Base-by-base conservation (phyloP, 2,329 filamentous ascomycete species). In the Harringtonia lauricola region DNA sequence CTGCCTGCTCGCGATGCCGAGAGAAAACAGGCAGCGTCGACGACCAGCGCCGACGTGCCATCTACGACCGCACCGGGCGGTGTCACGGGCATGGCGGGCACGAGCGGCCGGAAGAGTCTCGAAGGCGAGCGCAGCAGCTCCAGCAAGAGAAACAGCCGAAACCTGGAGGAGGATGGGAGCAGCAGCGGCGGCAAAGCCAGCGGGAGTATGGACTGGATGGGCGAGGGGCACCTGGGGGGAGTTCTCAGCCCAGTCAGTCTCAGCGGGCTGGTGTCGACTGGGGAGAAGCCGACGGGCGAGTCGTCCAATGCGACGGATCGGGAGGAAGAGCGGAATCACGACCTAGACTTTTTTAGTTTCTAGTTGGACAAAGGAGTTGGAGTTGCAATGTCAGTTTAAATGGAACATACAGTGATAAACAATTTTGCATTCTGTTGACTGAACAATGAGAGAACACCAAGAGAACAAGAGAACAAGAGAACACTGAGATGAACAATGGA, bases 171-270 rank as follows among this genome's bases (percentile, higher is more conserved):
- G 18, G 2, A 36, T 18, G 34, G 17, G 8, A 3, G 8, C 34
- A 22, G 14, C 35, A n/a, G 21, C 22, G 34, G 10, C 34, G 30
- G 29, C 17, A 8, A 3, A 4, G 21, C 38, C 15, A 31, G 8
- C 24, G 29, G 18, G 24, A 42, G 22, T 18, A 6, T 33, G 40
- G 55, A 55, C 33, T 60, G 57, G 58, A 49, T 55, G 45, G 49
- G 47, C 21, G 47, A 49, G 21, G 42, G 40, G 22, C 22, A 14
- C 15, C 21, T 37, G 5, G 22, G 15, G 8, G 8, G 31, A 12
- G 8, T 12, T n/a, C 39, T 39, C 39, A 29, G 21, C 19, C 14
- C 22, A 5, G 24, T 10, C 17, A 36, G n/a, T 9, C 7, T 26
- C n/a, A 21, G 8, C 33, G 34, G 40, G 22, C 21, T 28, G 21